Base-by-base conservation (phyloP, 371 early-diverging fungal species). In the Zopfochytrium polystomum region DNA sequence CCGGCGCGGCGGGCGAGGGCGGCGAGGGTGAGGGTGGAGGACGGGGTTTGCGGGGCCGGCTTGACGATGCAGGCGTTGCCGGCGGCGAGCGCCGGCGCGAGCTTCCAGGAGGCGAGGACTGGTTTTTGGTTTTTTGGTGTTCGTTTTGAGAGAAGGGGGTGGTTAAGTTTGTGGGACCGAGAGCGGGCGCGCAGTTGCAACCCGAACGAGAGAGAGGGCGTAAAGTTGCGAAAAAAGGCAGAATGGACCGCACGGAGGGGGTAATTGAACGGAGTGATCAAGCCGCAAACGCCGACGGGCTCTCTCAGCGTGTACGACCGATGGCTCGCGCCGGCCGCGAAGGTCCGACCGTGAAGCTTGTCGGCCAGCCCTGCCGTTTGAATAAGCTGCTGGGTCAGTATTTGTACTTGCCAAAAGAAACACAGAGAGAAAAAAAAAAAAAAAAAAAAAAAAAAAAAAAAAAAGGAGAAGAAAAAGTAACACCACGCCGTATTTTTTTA, bases 251-350 rank as follows among this genome's bases (percentile, higher is more conserved):
- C 50, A 64, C 63, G 53, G 26, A 89, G 72, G n/a, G 93, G 93
- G 62, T 88, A 92, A 72, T 92, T 92, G 80, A 88, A 90, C 25
- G 85, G 22, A 45, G 86, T 87, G 55, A 93, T 87, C 45, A 87
- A 80, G n/a, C n/a, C n/a, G n/a, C n/a, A n/a, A n/a, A n/a, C n/a
- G n/a, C n/a, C n/a, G n/a, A n/a, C n/a, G n/a, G 15, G 88, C 92
- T 48, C 85, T 81, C 13, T 91, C 89, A 66, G 92, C 92, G 22
- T 90, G 67, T 85, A 92, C 43, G 79, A 79, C 61, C 74, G 61
- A 52, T 38, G 34, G 69, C 20, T 70, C 62, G 49, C 76, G 20
- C 67, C 67, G 31, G 71, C 65, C 58, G 82, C 75, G 50, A 79
- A 68, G 73, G 58, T 68, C 63, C 77, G 58, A 31, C 83, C 85